Conservation (phyloP, 2,329 filamentous ascomycete species). For the Microsporum audouinii region DNA sequence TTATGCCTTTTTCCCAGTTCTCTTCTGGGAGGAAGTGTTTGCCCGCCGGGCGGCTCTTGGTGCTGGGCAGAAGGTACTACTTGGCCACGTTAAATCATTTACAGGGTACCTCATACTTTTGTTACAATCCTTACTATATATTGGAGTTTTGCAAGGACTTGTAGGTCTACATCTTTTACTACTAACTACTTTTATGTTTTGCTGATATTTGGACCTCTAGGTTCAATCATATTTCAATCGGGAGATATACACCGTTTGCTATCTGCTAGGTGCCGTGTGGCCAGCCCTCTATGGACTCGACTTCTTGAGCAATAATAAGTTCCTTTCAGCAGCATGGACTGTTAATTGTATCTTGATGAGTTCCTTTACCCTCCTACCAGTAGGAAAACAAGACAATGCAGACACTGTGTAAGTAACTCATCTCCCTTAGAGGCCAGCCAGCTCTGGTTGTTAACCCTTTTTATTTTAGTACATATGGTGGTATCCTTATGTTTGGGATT, state of each 20-base stretch:
- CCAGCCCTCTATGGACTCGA: conserved; percentile 59
- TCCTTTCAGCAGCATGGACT: conserved; percentile 60
- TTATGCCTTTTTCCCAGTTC: conserved; percentile 82
- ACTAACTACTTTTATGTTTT: conserved; percentile 1
- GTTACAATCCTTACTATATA: conserved; percentile 54
- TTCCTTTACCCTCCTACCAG: conserved; percentile 76
- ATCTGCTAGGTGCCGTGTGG: conserved; percentile 65
- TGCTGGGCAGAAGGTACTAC: conserved; percentile 55
- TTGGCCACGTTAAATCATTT: conserved; percentile 55
- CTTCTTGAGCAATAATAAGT: conserved; percentile 57
- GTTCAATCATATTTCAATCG: conserved; percentile 86
- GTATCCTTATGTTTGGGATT: conserved; percentile 61
- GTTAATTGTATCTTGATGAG: conserved; percentile 74
- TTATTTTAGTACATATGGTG: conserved; percentile 54
- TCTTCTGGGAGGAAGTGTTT: conserved; percentile 95
- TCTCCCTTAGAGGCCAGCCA: neutral
- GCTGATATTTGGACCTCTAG: conserved; percentile 33
- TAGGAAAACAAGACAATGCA: conserved; percentile 70
- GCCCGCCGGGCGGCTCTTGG: conserved; percentile 59
- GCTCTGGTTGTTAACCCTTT: conserved; percentile 14
- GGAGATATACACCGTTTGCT: conserved; percentile 73
- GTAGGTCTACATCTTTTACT: conserved; percentile 37
- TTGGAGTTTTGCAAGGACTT: conserved; percentile 67
- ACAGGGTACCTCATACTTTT: conserved; percentile 48
- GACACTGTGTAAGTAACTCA: conserved; percentile 55